These are phyloP conservation scores for Hypoxylon subgilvum DNA, from an alignment of 495 filamentous ascomycete genomes.

Conservation along the genomic window DNA sequence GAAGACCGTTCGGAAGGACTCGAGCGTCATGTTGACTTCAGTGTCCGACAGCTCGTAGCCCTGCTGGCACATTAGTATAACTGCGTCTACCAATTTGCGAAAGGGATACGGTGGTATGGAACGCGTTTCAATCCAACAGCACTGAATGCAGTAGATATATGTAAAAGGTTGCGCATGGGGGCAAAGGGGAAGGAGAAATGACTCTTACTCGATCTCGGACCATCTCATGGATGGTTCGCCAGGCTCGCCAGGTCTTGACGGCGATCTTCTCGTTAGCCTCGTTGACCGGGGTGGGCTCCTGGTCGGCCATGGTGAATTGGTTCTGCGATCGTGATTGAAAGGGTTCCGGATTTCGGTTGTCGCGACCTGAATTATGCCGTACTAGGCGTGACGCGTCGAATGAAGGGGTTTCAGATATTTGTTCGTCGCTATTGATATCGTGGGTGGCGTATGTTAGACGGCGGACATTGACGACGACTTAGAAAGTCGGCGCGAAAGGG, in stretches of 20 bases:
- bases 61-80: constrained; percentile 52
- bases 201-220: constrained; percentile 73
- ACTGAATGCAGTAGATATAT: no score
- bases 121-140: background rate
- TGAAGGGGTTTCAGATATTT: no score
- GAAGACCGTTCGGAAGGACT: constrained; percentile 73
- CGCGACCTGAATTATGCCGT: no score
- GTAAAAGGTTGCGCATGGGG: constrained; percentile 1
- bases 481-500: no score
- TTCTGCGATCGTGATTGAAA: no score
- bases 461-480: no score
- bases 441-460: no score
- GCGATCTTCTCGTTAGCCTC: constrained; percentile 68
- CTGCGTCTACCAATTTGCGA: constrained; percentile 3
- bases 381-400: no score
- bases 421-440: no score
- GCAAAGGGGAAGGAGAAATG: background rate
- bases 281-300: constrained; percentile 49
- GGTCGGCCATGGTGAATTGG: constrained; percentile 59
- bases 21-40: constrained; percentile 81
- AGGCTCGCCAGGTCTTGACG: constrained; percentile 82
- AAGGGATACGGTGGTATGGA: background rate
- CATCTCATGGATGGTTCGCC: constrained; percentile 88
- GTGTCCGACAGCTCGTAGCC: constrained; percentile 91
- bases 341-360: no score